Evolutionary conservation across 1,284 basidiomycete genomes (phyloP), one percentile per base, ranked within the genome.

Genomic region (Malassezia sp.): DNA sequence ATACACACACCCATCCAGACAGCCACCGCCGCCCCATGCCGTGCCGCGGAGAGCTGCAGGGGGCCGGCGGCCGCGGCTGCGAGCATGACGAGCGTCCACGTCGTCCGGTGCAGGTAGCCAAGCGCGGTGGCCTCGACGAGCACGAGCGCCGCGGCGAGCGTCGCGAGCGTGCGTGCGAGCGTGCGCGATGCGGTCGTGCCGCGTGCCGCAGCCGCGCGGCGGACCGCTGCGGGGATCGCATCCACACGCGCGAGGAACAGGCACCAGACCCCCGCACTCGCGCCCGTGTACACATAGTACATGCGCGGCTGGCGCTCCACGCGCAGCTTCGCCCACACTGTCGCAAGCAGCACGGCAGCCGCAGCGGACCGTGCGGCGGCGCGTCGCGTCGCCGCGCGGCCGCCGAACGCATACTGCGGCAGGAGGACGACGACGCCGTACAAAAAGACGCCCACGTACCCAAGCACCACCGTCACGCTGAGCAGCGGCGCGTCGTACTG

Each of bases 401-500:
- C 42, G 4, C 47, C 39, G 3, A 63, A 50, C 14, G 57, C 57
- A 23, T 44, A 42, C 18, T 51, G 54, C n/a, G n/a, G n/a, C 14
- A 72, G 45, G 15, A 72, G 52, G 48, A 59, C 68, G 4, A 61
- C 33, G 10, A 62, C 41, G 5, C 61, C 56, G 42, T 71, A 68
- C 6, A 66, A 18, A 22, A 80, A 80, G 79, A 85, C 88, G 35
- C 85, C 85, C 1, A 78, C 61, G 67, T 90, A 90, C 4, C 84
- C 85, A 4, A 75, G 58, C 2, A 77, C 77, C 38, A 86, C 83
- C 48, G 89, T 79, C 1, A 67, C 72, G 20, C 80, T 78, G 21
- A 90, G 79, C 33, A 87, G 71, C 23, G 78, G 74, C 32, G 84
- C 80, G 61, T 90, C 85, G 63, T 88, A 82, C 22, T 84, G 87